Base-by-base conservation (phyloP, 192 early-diverging fungal genomes). In the Rhizoclosmatium globosum region DNA sequence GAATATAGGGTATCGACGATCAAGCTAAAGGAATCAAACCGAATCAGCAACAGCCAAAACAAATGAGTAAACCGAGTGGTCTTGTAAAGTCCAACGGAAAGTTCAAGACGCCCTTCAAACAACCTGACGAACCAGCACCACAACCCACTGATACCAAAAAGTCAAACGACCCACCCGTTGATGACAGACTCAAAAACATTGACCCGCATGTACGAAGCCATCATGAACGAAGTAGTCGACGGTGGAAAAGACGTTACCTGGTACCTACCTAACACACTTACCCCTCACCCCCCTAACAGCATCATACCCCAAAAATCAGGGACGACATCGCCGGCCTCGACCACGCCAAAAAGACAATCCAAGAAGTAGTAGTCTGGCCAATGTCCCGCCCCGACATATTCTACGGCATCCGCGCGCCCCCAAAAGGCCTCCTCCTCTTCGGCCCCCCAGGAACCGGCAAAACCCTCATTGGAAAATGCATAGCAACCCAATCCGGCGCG, bases 381-480 rank as follows among this genome's bases (percentile, higher is more conserved):
- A 91, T 95, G 86, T 58, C 86, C 39, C 87, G 90, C 23, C 92
- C 92, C 21, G 95, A 96, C 76, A 90, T 96, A 60, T 97, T 97
- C 82, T 91, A 86, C n/a, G 95, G 95, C 3, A 82, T 96, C 3
- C 85, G 94, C 2, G 84, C 92, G 1, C 95, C 96, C 2, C 88
- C 94, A 38, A 96, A 95, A 84, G 88, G 93, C 2, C 82, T 97
- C 44, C 80, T 97, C 0, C 79, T 96, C 17, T 97, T 96, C 86
- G 96, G 96, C 2, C 95, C 96, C 11, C 96, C 96, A 4, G 95
- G 70, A 38, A 72, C 70, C 71, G 85, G 93, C 43, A 94, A 98
- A 82, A 98, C 96, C 1, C 82, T 98, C 67, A 94, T 98, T 47
- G 96, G 91, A 19, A 94, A 95, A 58, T 94, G 93, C 84, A 95